These are phyloP conservation scores for Piper betle DNA, from an alignment of 164 flowering plant genomes.

Conservation along the genomic window DNA sequence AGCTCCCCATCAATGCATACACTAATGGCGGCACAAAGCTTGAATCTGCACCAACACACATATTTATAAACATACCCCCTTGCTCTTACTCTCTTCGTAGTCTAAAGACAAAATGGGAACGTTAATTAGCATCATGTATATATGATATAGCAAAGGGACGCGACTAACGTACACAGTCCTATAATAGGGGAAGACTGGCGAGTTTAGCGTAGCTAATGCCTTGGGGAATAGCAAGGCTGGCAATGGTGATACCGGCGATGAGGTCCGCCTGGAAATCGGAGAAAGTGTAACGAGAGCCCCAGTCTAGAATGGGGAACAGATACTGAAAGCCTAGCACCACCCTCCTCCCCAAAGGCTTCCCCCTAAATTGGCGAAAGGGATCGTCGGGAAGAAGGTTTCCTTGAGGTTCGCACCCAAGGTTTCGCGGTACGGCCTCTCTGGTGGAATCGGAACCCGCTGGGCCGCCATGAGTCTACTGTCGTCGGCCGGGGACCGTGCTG, in stretches of 20 bases:
- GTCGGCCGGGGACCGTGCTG: background rate
- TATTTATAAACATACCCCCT: background rate
- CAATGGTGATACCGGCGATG: conserved; percentile 83
- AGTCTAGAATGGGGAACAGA: conserved; percentile 67
- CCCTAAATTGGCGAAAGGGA: conserved; percentile 74
- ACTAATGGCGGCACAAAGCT: conserved; percentile 94
- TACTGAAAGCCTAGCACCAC: conserved; percentile 49
- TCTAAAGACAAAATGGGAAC: no score
- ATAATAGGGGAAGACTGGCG: conserved; percentile 89
- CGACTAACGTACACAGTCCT: conserved; percentile 52
- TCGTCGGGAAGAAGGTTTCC: conserved; percentile 84
- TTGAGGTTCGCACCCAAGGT: conserved; percentile 36
- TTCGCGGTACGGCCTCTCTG: conserved; percentile 53
- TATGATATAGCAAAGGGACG: background rate
- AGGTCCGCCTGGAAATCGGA: conserved; percentile 62
- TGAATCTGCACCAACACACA: conserved; percentile 45
- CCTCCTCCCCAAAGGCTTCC: conserved; percentile 26
- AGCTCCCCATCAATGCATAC: conserved; percentile 96
- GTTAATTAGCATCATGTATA: no score
- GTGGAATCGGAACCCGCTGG: conserved; percentile 47
- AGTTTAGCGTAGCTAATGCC: conserved; percentile 94
- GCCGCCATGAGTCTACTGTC: no score
- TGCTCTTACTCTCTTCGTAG: no score
- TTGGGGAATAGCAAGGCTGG: conserved; percentile 96
- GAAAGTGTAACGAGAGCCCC: conserved; percentile 70